Evolutionary conservation across 2,329 filamentous ascomycete species (phyloP), one percentile per base, ranked within the genome.

Genomic region (Fusarium pininemorale): DNA sequence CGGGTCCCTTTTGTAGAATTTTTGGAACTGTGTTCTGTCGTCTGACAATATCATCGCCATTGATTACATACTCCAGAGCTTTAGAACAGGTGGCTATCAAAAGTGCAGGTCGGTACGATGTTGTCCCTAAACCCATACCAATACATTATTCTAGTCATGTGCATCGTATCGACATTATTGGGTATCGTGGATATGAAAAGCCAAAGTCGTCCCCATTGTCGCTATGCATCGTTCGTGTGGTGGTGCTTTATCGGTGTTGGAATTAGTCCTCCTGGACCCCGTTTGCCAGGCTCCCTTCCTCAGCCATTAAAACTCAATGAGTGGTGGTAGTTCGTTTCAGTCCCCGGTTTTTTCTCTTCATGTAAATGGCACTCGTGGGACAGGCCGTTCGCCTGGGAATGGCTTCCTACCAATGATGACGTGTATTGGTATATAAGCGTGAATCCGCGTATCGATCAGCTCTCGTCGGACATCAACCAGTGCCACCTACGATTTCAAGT

Each of bases 401-500:
- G 87, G 87, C 71, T 88, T 89, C 32, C 87, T 82, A 14, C 87
- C 87, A 75, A 83, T 85, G 1, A 89, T 85, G 11, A 89, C 84
- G 67, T 85, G 83, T n/a, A 87, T 79, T 32, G 83, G 83, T 69
- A 86, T 80, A 66, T 88, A 89, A 2, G 85, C 82, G 70, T 89
- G 87, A 16, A 87, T 83, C 14, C 80, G 80, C 7, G 81, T 80
- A 75, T 89, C 82, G 11, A 83, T 83, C 8, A 89, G 71, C 38
- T 86, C 84, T 66, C 82, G 83, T 50, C 88, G 82, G 9, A 88
- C 86, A 47, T 86, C 82, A 38, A 89, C 84, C 20, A 89, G 80
- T 7, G 82, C 82, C 10, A 88, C 83, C 86, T 87, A 30, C 14
- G 41, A 50, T 20, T 28, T 63, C 79, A 41, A 78, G 75, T 57